Percentiles rank a stretch among this genome's conserved stretches.
Evolutionary conservation across 345 rosid species (phyloP).

Genomic region (Iberis pinnata): DNA sequence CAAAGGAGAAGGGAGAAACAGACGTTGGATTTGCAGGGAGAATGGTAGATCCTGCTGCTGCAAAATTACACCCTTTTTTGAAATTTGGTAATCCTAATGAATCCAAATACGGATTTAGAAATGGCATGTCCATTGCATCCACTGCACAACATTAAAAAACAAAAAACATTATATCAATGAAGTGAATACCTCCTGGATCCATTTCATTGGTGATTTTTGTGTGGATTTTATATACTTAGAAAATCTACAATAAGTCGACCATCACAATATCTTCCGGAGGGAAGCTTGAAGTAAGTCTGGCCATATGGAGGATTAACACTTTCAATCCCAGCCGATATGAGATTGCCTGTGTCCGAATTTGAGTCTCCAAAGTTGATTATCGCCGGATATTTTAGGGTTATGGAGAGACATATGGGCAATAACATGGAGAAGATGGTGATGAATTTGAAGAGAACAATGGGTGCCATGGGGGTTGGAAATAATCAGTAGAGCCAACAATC

Average conservation of each 20-base stretch:
- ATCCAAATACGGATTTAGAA: slow-evolving; percentile 80
- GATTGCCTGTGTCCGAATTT: slow-evolving; percentile 81
- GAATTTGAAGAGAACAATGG: background rate
- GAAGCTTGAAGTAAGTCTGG: slow-evolving; percentile 45
- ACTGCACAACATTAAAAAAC: slow-evolving; percentile 35
- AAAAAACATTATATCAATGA: background rate
- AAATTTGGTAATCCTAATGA: slow-evolving; percentile 76
- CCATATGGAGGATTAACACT: slow-evolving; percentile 62
- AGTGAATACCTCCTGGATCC: background rate
- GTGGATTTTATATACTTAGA: slow-evolving; percentile 38
- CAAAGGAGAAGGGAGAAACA: slow-evolving; percentile 73
- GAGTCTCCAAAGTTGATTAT: slow-evolving; percentile 92
- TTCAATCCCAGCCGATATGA: slow-evolving; percentile 64
- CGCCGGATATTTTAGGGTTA: slow-evolving; percentile 50
- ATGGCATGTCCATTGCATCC: slow-evolving; percentile 92
- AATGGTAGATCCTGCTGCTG: slow-evolving; percentile 79
- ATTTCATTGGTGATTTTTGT: no score
- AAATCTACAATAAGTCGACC: slow-evolving; percentile 78
- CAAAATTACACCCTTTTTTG: slow-evolving; percentile 79
- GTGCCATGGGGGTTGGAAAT: slow-evolving; percentile 21
- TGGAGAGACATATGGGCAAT: slow-evolving; percentile 35
- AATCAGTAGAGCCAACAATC: background rate
- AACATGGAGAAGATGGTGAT: slow-evolving; percentile 29
- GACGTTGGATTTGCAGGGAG: slow-evolving; percentile 67
- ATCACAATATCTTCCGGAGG: slow-evolving; percentile 80